Evolutionary conservation across 176 grass and related monocot species (phyloP), one percentile per base, ranked within the genome.

Genomic region (Eremochloa ophiuroides): DNA sequence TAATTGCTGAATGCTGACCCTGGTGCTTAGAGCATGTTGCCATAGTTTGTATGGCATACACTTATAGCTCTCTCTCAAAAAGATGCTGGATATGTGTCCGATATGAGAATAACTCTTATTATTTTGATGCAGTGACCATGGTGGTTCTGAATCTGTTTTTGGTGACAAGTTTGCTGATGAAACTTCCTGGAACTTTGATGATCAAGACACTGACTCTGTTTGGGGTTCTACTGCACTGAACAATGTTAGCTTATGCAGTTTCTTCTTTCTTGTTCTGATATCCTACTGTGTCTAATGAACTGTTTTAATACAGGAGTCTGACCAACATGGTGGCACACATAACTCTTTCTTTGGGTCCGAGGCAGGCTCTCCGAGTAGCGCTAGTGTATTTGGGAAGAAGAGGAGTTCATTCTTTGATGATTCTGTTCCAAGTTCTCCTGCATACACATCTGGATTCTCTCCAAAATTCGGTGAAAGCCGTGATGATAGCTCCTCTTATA

Each of bases 401-500:
- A 93, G 71, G 71, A 91, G 84, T 80, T 67, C 93, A 75, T 99
- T 99, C 82, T 99, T 95, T 73, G 96, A 99, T 22, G 96, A 99
- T 65, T 99, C 96, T 23, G 96, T 99, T 65, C 96, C 96, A 43
- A 95, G 93, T 70, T 90, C 96, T 53, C 96, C 96, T 50, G 81
- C 90, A 61, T 98, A 94, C 78, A 93, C 83, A 61, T 85, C 92
- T 72, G 86, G 92, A 62, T 89, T 88, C 62, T 89, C 95, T 37
- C 90, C 95, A 5, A 93, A 91, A 41, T 98, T 93, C 29, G 86
- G 85, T 73, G 89, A 77, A 72, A 75, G 69, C 9, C 92, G 33
- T 14, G 92, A 90, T 16, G 90, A 90, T 72, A 91, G 81, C 75
- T 76, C 79, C 46, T 72, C 80, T 0, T 89, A 85, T 46, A 93